Base-by-base conservation (phyloP, 2,329 filamentous ascomycete genomes). In the Penicillium rolfsii region DNA sequence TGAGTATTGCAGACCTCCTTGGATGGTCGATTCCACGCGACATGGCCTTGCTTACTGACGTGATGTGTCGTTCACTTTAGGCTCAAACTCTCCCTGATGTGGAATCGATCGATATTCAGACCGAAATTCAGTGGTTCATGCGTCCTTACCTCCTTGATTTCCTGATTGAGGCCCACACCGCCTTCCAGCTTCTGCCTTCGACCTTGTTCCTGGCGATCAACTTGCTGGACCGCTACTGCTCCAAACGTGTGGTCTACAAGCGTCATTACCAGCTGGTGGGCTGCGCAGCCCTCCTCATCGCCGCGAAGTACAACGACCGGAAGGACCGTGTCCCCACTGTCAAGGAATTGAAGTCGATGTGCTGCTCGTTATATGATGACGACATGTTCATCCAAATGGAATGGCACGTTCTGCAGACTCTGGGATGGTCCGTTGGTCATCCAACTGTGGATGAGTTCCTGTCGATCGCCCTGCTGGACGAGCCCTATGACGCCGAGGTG, bases 351-450 rank as follows among this genome's bases (percentile, higher is more conserved):
- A 97, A 97, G 85, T 96, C 94, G 69, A 98, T 99, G 95, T 99
- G 95, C 85, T 98, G 95, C 80, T 93, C 91, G 40, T 85, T 98
- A 41, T 99, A 99, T 80, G 95, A 99, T 72, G 93, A 97, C 53
- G 94, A 97, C 81, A 99, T 99, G 95, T 99, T 99, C 81, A 94
- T 93, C 11, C 95, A 99, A 79, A 99, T 99, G 95, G 95, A 99
- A 82, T 98, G 96, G 93, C 95, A 99, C 77, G 94, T 99, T 40
- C 85, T 99, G 70, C 96, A 97, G 80, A 99, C 95, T 1, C 86
- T 99, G 61, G 92, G 96, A 76, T 99, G 95, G 95, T 88, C 89
- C 68, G 91, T 99, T 68, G 95, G 95, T 58, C 94, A 98, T 80
- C 93, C 95, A 1, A 98, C 95, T 30, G 91, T 97, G 67, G 94